Evolutionary conservation across 176 grass and related monocot genomes (phyloP).

Genomic region (Oryza glumipatula): DNA sequence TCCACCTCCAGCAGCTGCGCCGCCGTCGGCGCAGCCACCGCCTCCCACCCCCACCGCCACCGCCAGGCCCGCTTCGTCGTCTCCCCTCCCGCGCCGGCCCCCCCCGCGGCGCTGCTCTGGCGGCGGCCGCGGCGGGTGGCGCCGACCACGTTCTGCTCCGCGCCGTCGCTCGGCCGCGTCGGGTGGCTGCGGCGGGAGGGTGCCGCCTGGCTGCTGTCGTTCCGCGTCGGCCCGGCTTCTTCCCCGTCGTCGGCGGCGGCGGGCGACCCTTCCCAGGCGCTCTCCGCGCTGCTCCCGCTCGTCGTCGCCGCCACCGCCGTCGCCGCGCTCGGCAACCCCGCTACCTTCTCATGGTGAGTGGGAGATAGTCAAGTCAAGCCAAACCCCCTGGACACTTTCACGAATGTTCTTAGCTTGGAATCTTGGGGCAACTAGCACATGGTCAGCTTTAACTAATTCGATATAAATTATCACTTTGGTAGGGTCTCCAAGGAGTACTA

Average conservation of each 20-base stretch:
- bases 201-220: constrained; percentile 59
- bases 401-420: constrained; percentile 28
- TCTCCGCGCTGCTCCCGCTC: constrained; percentile 75
- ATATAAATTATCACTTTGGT: not conserved
- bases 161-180: constrained; percentile 53
- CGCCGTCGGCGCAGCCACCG: not conserved
- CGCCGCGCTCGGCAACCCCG: constrained; percentile 68
- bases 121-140: constrained; percentile 15
- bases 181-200: constrained; percentile 64
- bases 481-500: constrained; percentile 95
- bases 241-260: constrained; percentile 13
- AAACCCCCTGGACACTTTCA: constrained; percentile 3
- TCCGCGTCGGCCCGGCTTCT: constrained; percentile 27
- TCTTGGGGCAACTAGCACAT: constrained; percentile 13
- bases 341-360: constrained; percentile 88
- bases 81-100: not conserved
- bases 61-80: not conserved
- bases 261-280: constrained; percentile 55
- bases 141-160: constrained; percentile 54
- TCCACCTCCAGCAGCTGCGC: not conserved
- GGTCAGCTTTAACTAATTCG: constrained; percentile 4
- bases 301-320: constrained; percentile 77
- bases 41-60: not conserved
- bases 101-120: constrained; percentile 28
- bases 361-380: not conserved